These are phyloP conservation scores for Camelina hispida DNA, from an alignment of 345 rosid species.

Conservation along the genomic window DNA sequence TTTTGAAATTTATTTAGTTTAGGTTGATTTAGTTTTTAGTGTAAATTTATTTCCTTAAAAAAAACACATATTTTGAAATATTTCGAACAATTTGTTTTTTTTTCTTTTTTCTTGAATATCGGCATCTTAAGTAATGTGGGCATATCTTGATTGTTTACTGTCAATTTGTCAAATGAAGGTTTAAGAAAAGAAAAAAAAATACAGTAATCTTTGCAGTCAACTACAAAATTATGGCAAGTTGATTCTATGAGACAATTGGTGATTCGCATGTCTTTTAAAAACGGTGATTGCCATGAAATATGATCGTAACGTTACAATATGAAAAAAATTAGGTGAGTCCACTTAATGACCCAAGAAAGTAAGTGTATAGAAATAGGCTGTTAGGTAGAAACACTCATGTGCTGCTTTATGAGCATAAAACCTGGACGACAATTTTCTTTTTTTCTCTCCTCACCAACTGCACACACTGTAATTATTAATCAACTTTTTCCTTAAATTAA, in stretches of 20 bases:
- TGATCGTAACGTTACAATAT: conserved; percentile 29
- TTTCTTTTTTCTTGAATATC: too few relatives aligned
- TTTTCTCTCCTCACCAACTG: conserved; percentile 38
- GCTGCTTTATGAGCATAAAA: conserved; percentile 64
- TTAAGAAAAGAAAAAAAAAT: too few relatives aligned
- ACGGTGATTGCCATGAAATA: conserved; percentile 13
- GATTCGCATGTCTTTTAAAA: conserved; percentile 20
- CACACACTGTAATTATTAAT: conserved; percentile 24
- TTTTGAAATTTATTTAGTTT: background rate
- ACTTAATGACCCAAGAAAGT: conserved; percentile 40
- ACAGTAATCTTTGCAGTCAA: conserved; percentile 19
- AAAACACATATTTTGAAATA: background rate
- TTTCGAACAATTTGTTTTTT: background rate
- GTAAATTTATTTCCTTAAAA: background rate
- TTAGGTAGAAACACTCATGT: conserved; percentile 53
- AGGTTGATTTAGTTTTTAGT: background rate
- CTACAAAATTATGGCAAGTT: conserved; percentile 24
- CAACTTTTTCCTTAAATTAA: conserved; percentile 3
- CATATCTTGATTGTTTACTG: background rate
- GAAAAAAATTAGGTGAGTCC: conserved; percentile 38
- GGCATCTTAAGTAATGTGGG: background rate
- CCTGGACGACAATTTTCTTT: conserved; percentile 48
- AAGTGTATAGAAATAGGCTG: conserved; percentile 38
- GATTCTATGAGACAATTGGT: conserved; percentile 5
- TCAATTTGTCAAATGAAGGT: background rate